Evolutionary conservation across 768 basidiomycete genomes (phyloP).

Genomic region (Termitomyces sp.): DNA sequence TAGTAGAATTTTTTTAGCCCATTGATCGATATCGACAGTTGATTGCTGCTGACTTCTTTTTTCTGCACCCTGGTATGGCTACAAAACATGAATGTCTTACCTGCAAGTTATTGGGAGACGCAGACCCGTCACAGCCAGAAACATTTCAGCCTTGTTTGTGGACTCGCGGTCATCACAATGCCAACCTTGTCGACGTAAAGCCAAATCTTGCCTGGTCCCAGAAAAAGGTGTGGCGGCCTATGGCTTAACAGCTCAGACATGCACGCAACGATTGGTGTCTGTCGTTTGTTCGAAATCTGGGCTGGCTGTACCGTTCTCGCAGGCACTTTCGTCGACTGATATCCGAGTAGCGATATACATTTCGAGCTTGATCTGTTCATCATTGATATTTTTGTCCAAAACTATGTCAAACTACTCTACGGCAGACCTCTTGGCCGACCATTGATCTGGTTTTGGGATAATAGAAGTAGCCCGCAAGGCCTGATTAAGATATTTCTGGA

Average conservation of each 20-base stretch:
- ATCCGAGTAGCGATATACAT: constrained; percentile 5
- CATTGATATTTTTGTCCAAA: background rate
- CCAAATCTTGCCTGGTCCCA: background rate
- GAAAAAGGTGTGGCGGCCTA: background rate
- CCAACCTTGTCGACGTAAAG: background rate
- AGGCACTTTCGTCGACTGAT: constrained; percentile 9
- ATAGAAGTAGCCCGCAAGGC: background rate
- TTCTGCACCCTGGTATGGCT: no score
- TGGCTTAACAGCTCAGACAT: background rate
- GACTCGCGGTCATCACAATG: background rate
- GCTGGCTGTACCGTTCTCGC: background rate
- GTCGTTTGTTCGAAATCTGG: background rate
- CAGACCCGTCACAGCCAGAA: no score
- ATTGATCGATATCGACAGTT: no score
- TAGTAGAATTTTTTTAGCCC: no score
- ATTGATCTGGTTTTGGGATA: background rate
- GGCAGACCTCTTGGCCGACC: background rate
- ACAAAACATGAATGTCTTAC: no score
- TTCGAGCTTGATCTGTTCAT: constrained; percentile 9
- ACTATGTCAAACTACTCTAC: background rate
- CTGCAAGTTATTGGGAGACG: no score
- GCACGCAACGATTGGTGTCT: background rate
- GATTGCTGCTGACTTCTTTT: no score
- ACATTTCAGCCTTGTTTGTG: background rate
- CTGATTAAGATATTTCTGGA: background rate